Percentiles rank a stretch among this genome's conserved stretches.
Evolutionary conservation across 441 rosid species (phyloP).

Genomic region (Gossypium schwendimanii): DNA sequence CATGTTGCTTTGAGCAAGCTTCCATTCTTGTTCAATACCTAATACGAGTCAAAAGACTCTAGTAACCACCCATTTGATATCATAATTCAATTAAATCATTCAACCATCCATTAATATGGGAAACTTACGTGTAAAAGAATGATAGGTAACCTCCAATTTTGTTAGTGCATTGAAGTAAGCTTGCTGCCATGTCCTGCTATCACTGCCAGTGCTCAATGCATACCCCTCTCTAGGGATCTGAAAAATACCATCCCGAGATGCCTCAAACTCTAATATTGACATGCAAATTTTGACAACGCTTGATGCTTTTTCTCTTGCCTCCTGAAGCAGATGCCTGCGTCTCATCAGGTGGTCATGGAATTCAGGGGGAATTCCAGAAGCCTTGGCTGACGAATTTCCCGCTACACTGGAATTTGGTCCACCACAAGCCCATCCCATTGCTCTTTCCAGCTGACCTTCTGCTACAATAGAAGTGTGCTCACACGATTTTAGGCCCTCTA

Average conservation of each 20-base stretch:
- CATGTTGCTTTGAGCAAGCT: slow-evolving; percentile 70
- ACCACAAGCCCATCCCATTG: slow-evolving; percentile 99
- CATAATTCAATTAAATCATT: neutral
- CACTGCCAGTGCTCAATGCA: slow-evolving; percentile 40
- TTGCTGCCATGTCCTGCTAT: slow-evolving; percentile 80
- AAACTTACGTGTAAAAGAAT: slow-evolving; percentile 77
- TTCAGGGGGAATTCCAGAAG: slow-evolving; percentile 79
- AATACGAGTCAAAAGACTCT: slow-evolving; percentile 13
- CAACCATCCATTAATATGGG: slow-evolving; percentile 13
- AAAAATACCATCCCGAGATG: slow-evolving; percentile 82
- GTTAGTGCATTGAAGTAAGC: slow-evolving; percentile 58
- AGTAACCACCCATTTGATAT: slow-evolving; percentile 8
- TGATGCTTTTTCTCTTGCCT: slow-evolving; percentile 84
- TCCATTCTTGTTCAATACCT: slow-evolving; percentile 91
- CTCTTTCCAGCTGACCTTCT: slow-evolving; percentile 94
- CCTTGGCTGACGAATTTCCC: slow-evolving; percentile 56
- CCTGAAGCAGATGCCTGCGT: slow-evolving; percentile 67
- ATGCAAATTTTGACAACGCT: slow-evolving; percentile 64
- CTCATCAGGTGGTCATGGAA: slow-evolving; percentile 81
- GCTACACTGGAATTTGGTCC: slow-evolving; percentile 55
- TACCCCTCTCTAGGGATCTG: slow-evolving; percentile 51
- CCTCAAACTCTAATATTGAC: slow-evolving; percentile 86
- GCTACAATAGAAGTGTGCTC: slow-evolving; percentile 68
- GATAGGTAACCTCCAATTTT: slow-evolving; percentile 68
- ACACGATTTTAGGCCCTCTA: slow-evolving; percentile 75